phyloP scores from a whole-genome alignment of 306 rosid genomes.

The Quercus agrifolia region DNA sequence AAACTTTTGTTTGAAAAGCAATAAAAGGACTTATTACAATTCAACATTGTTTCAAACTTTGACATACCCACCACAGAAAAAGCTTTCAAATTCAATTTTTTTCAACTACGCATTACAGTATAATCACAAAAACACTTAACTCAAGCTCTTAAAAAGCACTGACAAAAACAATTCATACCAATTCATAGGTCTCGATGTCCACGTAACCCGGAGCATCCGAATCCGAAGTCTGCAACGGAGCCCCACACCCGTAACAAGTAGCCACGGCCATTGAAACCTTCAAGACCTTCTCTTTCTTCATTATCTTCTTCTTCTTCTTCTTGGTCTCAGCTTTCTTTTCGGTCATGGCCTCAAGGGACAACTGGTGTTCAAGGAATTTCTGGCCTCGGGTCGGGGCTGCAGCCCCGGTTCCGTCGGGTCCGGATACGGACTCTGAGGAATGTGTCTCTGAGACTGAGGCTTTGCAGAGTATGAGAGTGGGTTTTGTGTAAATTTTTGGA shows the following conservation, averaged over 20 bases:
- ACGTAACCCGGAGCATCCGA: conserved; percentile 75
- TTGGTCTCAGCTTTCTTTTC: conserved; percentile 26
- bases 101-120: too few relatives aligned
- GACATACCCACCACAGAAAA: too few relatives aligned
- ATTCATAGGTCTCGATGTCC: conserved; percentile 56
- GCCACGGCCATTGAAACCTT: conserved; percentile 45
- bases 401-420: conserved; percentile 62
- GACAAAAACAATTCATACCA: conserved; percentile 29
- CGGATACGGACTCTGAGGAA: conserved; percentile 8
- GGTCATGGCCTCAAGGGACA: conserved; percentile 49
- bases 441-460: conserved; percentile 23
- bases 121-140: too few relatives aligned
- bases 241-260: conserved; percentile 86
- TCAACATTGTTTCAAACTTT: too few relatives aligned
- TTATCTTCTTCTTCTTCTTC: conserved; percentile 29
- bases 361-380: conserved; percentile 60
- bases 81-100: too few relatives aligned
- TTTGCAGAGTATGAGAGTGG: conserved; percentile 34
- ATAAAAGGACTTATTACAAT: too few relatives aligned
- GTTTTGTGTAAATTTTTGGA: conserved; percentile 17
- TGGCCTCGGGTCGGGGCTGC: conserved; percentile 87
- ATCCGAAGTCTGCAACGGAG: conserved; percentile 76
- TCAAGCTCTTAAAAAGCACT: too few relatives aligned
- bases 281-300: conserved; percentile 46
- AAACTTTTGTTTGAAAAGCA: too few relatives aligned